These are phyloP conservation scores for Trichoderma guizhouense DNA, from an alignment of 2,329 filamentous ascomycete species.

Conservation along the genomic window DNA sequence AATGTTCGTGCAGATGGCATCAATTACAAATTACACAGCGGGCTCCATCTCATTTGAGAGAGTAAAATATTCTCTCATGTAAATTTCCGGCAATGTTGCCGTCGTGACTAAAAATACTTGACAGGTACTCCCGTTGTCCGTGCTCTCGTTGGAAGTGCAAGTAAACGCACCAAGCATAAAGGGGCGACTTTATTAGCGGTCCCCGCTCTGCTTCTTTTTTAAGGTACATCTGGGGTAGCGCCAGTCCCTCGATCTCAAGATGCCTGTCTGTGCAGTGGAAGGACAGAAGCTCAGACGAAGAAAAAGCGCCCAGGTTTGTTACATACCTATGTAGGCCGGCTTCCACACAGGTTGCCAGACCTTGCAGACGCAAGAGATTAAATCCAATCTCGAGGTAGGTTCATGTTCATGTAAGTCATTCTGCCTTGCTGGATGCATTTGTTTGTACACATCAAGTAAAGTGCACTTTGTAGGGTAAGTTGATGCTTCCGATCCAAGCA, in stretches of 20 bases:
- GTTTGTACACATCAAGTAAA: background rate
- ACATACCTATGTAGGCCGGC: background rate
- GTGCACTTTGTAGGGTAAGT: background rate
- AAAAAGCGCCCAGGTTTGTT: background rate
- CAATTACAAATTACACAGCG: background rate
- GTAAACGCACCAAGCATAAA: background rate
- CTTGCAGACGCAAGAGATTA: background rate
- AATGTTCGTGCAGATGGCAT: background rate
- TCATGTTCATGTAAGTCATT: conserved; percentile 5
- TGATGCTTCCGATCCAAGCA: background rate
- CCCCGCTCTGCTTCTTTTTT: background rate
- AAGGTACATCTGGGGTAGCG: conserved; percentile 5
- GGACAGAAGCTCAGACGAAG: background rate
- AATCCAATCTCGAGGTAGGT: background rate
- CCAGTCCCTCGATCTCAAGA: background rate
- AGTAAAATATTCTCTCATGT: background rate
- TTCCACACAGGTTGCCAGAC: background rate
- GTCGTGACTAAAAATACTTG: background rate
- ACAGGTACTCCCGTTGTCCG: background rate
- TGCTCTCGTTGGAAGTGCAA: background rate
- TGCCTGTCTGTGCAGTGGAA: background rate
- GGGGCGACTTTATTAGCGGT: conserved; percentile 10
- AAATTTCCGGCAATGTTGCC: background rate
- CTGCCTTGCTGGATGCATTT: background rate
- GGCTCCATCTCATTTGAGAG: background rate